These are phyloP conservation scores for Crucihimalaya himalaica DNA, from an alignment of 345 rosid species.

Conservation along the genomic window DNA sequence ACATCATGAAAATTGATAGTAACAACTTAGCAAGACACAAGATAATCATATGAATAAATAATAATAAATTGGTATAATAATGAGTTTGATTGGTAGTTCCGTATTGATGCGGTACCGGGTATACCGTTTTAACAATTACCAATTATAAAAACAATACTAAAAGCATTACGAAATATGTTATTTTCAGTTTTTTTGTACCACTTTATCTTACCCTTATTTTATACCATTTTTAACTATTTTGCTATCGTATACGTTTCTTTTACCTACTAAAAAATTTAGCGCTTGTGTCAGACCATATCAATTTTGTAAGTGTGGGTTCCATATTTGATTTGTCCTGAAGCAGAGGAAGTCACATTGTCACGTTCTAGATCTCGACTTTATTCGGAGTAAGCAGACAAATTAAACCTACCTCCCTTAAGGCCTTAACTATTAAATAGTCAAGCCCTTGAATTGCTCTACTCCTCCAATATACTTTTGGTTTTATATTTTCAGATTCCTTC, in stretches of 20 bases:
- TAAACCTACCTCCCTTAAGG: slow-evolving; percentile 6
- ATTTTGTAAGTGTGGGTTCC: not conserved
- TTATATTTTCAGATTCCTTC: slow-evolving; percentile 16
- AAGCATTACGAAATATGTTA: too few species aligned
- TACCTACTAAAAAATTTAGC: accelerated
- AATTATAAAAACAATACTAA: too few species aligned
- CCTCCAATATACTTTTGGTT: not conserved
- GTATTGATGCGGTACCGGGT: too few species aligned
- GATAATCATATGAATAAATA: not conserved
- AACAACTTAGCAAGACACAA: not conserved
- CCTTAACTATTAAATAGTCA: not conserved
- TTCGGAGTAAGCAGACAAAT: slow-evolving; percentile 36
- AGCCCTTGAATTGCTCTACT: slow-evolving; percentile 5
- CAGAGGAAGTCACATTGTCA: slow-evolving; percentile 42
- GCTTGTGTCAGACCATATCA: too few species aligned
- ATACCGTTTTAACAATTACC: too few species aligned
- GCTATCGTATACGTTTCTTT: too few species aligned
- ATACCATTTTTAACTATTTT: too few species aligned
- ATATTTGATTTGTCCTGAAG: slow-evolving; percentile 4
- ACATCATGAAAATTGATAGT: not conserved
- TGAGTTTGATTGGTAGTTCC: too few species aligned
- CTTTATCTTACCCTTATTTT: too few species aligned
- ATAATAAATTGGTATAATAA: not conserved
- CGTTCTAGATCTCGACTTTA: slow-evolving; percentile 19
- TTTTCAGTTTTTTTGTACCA: too few species aligned